Evolutionary conservation across 805 yeast species (phyloP).

Genomic region (Candida tibetensis): DNA sequence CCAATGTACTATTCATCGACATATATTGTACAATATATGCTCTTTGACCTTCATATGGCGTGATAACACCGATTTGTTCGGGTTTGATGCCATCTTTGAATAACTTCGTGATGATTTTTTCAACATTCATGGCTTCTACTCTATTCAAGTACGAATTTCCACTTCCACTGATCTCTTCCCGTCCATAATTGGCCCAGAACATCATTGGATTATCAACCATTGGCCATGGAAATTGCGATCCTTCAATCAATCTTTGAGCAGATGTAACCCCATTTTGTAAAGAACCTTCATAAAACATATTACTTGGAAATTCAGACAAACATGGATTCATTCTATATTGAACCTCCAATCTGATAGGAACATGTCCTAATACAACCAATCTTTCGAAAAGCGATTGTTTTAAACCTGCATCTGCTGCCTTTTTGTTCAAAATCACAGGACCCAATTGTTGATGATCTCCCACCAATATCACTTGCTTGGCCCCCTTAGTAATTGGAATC

Average conservation of each 20-base stretch:
- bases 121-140: constrained; percentile 87
- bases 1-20: constrained; percentile 64
- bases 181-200: constrained; percentile 90
- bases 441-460: constrained; percentile 97
- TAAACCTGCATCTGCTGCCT: constrained; percentile 84
- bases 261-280: constrained; percentile 88
- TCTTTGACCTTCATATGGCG: constrained; percentile 94
- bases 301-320: constrained; percentile 81
- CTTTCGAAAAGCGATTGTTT: constrained; percentile 87
- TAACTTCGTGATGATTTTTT: constrained; percentile 66
- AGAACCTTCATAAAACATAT: constrained; percentile 89
- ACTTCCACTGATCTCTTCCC: constrained; percentile 79
- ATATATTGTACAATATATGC: constrained; percentile 77
- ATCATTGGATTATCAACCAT: constrained; percentile 82
- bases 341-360: constrained; percentile 82
- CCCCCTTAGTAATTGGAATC: constrained; percentile 86
- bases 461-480: constrained; percentile 82
- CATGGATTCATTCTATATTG: constrained; percentile 96
- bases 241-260: constrained; percentile 57
- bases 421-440: constrained; percentile 78
- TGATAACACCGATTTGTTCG: constrained; percentile 83
- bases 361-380: constrained; percentile 74
- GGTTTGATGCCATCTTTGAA: constrained; percentile 78
- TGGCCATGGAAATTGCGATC: constrained; percentile 87
- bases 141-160: constrained; percentile 84